Percentiles rank a stretch among this genome's conserved stretches.
These are phyloP conservation scores for Lignosus rhinocerotis DNA, from an alignment of 1,284 basidiomycete genomes.

Conservation along the genomic window DNA sequence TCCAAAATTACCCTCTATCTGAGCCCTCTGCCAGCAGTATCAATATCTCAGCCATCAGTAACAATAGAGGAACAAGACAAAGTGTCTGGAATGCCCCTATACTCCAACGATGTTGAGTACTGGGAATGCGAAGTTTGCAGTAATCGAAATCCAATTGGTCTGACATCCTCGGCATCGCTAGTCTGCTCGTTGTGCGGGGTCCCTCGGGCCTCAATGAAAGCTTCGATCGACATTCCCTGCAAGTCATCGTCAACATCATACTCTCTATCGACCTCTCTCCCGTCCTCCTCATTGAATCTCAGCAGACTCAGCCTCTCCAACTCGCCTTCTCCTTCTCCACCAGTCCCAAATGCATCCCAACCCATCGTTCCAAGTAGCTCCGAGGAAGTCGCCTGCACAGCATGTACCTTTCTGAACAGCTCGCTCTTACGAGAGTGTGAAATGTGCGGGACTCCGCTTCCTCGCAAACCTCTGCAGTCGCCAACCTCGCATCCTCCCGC, in stretches of 20 bases:
- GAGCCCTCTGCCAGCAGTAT: constrained; percentile 29
- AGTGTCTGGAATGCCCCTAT: not conserved
- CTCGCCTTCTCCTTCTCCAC: constrained; percentile 24
- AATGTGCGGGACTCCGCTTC: constrained; percentile 80
- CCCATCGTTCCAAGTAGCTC: not conserved
- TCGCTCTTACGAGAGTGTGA: constrained; percentile 79
- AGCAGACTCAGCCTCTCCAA: constrained; percentile 27
- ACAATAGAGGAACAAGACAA: not conserved
- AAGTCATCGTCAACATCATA: constrained; percentile 32
- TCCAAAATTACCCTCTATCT: constrained; percentile 87
- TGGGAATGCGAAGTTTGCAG: constrained; percentile 91
- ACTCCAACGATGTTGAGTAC: constrained; percentile 40
- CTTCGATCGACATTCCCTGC: constrained; percentile 24
- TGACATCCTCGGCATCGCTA: constrained; percentile 57
- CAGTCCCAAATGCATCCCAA: constrained; percentile 12
- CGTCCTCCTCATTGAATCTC: constrained; percentile 33
- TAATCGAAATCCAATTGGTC: constrained; percentile 73
- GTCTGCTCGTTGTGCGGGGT: constrained; percentile 79
- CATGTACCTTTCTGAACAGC: constrained; percentile 93
- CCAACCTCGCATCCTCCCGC: constrained; percentile 31
- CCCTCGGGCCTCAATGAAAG: constrained; percentile 45
- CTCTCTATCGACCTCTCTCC: constrained; percentile 37
- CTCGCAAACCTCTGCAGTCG: constrained; percentile 30
- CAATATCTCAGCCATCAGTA: not conserved
- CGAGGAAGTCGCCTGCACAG: constrained; percentile 65